Conservation (phyloP, 495 filamentous ascomycete genomes). For the Penicillium cataractarum region DNA sequence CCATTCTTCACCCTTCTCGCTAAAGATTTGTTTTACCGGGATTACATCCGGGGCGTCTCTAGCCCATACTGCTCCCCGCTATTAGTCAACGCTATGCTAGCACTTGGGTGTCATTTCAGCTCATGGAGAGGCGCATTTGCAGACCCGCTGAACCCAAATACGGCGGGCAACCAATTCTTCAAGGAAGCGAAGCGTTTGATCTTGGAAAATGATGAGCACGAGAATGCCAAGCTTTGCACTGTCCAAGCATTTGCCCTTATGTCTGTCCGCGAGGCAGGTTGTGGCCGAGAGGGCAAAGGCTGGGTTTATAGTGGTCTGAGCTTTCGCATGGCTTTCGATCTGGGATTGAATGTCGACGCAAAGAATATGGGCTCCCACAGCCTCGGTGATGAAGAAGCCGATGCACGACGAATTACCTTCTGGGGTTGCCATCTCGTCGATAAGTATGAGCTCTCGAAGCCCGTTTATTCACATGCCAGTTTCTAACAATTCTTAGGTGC, state of each 20-base stretch:
- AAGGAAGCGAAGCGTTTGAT: conserved; percentile 90
- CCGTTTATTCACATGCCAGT: background rate
- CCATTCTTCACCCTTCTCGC: conserved; percentile 93
- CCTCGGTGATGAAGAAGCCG: conserved; percentile 80
- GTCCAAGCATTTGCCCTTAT: conserved; percentile 94
- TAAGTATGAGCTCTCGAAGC: conserved; percentile 58
- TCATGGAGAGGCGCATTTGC: conserved; percentile 69
- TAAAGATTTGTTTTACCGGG: conserved; percentile 84
- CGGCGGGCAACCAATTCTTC: conserved; percentile 96
- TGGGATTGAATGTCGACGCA: conserved; percentile 89
- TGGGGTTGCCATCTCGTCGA: conserved; percentile 99
- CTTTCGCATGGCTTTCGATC: conserved; percentile 96
- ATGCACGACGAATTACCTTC: conserved; percentile 88
- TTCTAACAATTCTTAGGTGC: conserved; percentile 56
- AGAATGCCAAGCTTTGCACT: conserved; percentile 86
- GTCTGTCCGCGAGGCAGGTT: conserved; percentile 96
- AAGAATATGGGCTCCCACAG: conserved; percentile 60
- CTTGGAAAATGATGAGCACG: conserved; percentile 89
- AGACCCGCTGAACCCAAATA: conserved; percentile 71
- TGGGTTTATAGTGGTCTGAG: conserved; percentile 99
- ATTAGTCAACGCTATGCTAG: conserved; percentile 94
- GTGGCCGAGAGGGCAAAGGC: conserved; percentile 90
- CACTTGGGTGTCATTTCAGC: conserved; percentile 96
- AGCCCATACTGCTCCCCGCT: conserved; percentile 82
- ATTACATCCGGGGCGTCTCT: conserved; percentile 71